Percentiles rank a stretch among this genome's conserved stretches.
Evolutionary conservation across 2,329 filamentous ascomycete species (phyloP).

Genomic region (Colletotrichum horii): DNA sequence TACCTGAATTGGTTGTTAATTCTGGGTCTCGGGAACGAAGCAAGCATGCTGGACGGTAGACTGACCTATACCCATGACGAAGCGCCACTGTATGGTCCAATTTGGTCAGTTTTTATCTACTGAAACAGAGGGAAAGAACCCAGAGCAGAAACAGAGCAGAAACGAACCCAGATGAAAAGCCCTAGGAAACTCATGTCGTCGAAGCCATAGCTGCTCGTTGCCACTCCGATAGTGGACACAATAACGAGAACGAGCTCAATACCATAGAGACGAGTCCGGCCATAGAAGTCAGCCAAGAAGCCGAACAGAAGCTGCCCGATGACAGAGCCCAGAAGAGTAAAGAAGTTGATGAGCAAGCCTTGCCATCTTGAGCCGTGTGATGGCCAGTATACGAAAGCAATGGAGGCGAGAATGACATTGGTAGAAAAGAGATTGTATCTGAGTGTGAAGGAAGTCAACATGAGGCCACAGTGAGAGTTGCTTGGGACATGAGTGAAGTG

Average conservation of each 20-base stretch:
- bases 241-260: slow-evolving; percentile 62
- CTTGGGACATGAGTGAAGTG: background rate
- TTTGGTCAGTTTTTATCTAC: background rate
- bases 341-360: slow-evolving; percentile 55
- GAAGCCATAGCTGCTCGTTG: slow-evolving; percentile 56
- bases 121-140: background rate
- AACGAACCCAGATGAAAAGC: slow-evolving; percentile 52
- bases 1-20: background rate
- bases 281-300: slow-evolving; percentile 58
- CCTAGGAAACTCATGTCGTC: slow-evolving; percentile 54
- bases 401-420: slow-evolving; percentile 58
- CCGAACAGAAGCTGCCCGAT: slow-evolving; percentile 58
- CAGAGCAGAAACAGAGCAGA: background rate
- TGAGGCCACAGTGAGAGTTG: background rate
- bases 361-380: slow-evolving; percentile 46
- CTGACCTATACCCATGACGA: slow-evolving; percentile 57
- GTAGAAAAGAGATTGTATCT: slow-evolving; percentile 61
- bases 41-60: background rate
- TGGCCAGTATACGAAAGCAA: slow-evolving; percentile 59
- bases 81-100: slow-evolving; percentile 45
- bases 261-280: slow-evolving; percentile 61
- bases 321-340: slow-evolving; percentile 57
- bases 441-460: background rate
- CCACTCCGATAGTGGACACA: slow-evolving; percentile 61
- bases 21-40: background rate